Evolutionary conservation across 257 asterid genomes (phyloP).

Genomic region (Nicotiana tabacum): DNA sequence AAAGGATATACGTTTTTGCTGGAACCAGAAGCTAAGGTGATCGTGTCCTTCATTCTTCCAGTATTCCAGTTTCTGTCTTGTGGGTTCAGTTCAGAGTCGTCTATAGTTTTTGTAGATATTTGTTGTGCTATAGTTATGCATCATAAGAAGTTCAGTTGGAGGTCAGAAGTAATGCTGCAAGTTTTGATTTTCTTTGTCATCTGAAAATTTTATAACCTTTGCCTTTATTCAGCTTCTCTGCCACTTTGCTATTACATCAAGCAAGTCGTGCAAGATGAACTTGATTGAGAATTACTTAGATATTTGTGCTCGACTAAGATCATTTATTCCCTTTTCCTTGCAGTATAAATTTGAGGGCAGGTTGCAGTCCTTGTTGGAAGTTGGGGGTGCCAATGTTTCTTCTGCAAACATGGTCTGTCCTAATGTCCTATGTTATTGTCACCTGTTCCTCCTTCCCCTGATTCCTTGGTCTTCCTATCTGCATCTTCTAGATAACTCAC

Average conservation of each 20-base stretch:
- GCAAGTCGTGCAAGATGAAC: neutral
- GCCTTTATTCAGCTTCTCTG: neutral
- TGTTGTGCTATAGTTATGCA: neutral
- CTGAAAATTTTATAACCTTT: neutral
- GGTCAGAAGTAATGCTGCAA: neutral
- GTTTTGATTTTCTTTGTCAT: neutral
- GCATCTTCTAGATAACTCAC: neutral
- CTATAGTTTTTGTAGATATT: neutral
- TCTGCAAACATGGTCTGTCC: conserved; percentile 37
- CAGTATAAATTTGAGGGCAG: conserved; percentile 79
- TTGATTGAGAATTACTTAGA: conserved; percentile 5
- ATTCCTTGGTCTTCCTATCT: conserved; percentile 10
- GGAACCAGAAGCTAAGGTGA: conserved; percentile 60
- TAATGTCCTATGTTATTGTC: conserved; percentile 39
- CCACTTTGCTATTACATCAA: neutral
- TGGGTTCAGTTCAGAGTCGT: neutral
- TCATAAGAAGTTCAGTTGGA: neutral
- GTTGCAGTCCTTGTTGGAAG: conserved; percentile 64
- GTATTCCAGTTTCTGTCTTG: neutral
- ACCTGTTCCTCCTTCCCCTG: conserved; percentile 9
- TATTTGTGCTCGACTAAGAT: neutral
- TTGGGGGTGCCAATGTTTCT: conserved; percentile 70
- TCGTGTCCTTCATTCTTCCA: neutral
- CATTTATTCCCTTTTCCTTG: conserved; percentile 13
- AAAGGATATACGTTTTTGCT: conserved; percentile 62